phyloP scores from a whole-genome alignment of 306 rosid species.

The Quercus berberidifolia region DNA sequence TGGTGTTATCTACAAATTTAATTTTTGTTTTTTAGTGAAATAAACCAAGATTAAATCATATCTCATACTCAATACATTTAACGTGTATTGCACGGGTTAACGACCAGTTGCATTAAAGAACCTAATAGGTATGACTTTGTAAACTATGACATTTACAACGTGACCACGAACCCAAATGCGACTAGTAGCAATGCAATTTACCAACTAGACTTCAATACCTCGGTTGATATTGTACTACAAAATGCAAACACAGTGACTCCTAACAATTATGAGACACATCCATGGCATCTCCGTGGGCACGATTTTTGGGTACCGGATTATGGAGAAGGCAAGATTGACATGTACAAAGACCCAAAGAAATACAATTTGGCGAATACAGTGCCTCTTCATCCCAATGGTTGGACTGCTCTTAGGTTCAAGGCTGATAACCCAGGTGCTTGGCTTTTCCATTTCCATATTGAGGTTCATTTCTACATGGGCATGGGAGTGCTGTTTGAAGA shows the following conservation, averaged over 20 bases:
- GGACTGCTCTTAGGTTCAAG: slow-evolving; percentile 86
- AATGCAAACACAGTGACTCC: slow-evolving; percentile 41
- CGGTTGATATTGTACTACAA: too few species aligned
- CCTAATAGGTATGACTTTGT: too few species aligned
- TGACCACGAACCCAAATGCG: too few species aligned
- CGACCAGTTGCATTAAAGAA: too few species aligned
- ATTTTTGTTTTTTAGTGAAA: too few species aligned
- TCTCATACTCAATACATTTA: too few species aligned
- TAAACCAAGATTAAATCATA: too few species aligned
- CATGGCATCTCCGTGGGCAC: slow-evolving; percentile 64
- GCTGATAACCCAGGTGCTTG: slow-evolving; percentile 82
- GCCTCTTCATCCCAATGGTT: slow-evolving; percentile 62
- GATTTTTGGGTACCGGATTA: slow-evolving; percentile 54
- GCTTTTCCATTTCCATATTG: slow-evolving; percentile 93
- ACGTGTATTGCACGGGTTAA: too few species aligned
- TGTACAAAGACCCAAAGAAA: slow-evolving; percentile 36
- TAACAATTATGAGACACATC: slow-evolving; percentile 49
- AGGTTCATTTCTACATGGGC: slow-evolving; percentile 78
- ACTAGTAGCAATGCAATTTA: too few species aligned
- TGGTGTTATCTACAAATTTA: too few species aligned
- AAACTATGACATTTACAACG: too few species aligned
- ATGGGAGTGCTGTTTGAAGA: slow-evolving; percentile 88
- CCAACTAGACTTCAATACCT: too few species aligned
- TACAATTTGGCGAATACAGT: slow-evolving; percentile 77
- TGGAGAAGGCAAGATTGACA: slow-evolving; percentile 47